Evolutionary conservation across 768 basidiomycete genomes (phyloP).

Genomic region (Hypholoma fasciculare): DNA sequence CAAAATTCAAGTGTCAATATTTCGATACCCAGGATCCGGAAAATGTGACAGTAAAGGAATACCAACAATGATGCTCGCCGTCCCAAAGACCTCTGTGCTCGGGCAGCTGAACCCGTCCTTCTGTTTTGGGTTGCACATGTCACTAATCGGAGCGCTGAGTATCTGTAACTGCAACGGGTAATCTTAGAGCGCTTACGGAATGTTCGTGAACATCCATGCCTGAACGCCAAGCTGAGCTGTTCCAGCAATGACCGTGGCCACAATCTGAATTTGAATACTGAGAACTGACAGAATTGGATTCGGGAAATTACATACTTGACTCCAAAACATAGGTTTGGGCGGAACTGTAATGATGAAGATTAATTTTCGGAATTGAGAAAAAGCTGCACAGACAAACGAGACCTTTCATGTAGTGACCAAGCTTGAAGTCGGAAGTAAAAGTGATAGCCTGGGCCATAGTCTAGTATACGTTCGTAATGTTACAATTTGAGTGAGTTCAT

Average conservation of each 20-base stretch:
- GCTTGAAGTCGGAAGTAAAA: constrained; percentile 67
- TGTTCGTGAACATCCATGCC: constrained; percentile 61
- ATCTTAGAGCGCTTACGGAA: constrained; percentile 24
- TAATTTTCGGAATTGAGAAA: not conserved
- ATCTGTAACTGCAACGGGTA: not conserved
- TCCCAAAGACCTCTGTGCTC: constrained; percentile 50
- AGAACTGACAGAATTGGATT: not conserved
- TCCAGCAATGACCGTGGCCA: constrained; percentile 57
- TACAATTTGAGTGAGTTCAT: not conserved
- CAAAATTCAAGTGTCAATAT: constrained; percentile 1
- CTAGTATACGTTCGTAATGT: constrained; percentile 8
- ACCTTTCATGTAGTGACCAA: constrained; percentile 75
- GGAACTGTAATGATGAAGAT: constrained; percentile 37
- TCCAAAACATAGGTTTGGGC: constrained; percentile 55
- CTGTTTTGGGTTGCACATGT: constrained; percentile 47
- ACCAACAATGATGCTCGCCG: constrained; percentile 60
- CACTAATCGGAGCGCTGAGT: constrained; percentile 22
- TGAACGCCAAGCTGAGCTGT: constrained; percentile 70
- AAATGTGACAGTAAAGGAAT: not conserved
- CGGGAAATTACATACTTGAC: constrained; percentile 26
- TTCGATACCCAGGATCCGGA: not conserved
- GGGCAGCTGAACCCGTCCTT: constrained; percentile 56
- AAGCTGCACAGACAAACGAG: constrained; percentile 9
- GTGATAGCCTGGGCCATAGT: constrained; percentile 61
- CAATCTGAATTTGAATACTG: constrained; percentile 25